Conservation (phyloP, 345 rosid genomes). For the Erysimum cheiranthoides region DNA sequence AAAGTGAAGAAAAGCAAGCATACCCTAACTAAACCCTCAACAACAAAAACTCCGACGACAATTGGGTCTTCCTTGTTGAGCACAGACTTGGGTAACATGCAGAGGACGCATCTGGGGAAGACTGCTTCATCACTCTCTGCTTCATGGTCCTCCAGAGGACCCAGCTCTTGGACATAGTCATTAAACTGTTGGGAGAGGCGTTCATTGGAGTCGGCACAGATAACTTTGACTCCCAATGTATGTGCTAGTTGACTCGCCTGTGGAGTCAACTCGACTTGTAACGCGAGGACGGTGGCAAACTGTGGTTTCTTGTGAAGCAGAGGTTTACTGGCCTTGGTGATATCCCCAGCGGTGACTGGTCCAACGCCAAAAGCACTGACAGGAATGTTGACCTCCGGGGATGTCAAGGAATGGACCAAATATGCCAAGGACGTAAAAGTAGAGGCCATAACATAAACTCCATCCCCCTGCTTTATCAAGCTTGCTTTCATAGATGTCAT, state of each 20-base stretch:
- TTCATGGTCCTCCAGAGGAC: too few species aligned
- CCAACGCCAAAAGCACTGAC: not conserved
- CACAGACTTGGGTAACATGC: not conserved
- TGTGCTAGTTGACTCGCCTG: not conserved
- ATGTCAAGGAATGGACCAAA: not conserved
- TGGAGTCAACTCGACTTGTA: not conserved
- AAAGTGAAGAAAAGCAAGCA: not conserved
- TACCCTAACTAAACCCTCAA: not conserved
- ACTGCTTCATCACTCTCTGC: not conserved
- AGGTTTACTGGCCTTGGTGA: not conserved
- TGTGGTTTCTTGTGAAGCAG: not conserved
- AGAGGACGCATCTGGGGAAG: not conserved
- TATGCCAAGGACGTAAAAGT: not conserved
- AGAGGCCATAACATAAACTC: not conserved
- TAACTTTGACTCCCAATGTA: not conserved
- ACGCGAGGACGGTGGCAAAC: conserved; percentile 1
- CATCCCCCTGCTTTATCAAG: not conserved
- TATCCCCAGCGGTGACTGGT: not conserved
- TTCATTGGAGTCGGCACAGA: not conserved
- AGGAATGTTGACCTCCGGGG: not conserved
- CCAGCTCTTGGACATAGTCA: not conserved
- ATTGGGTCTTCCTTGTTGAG: conserved; percentile 3
- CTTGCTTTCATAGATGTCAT: not conserved
- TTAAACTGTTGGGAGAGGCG: not conserved
- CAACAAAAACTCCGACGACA: not conserved